These are phyloP conservation scores for Candida sp. DNA, from an alignment of 1,139 yeast species.

Conservation along the genomic window DNA sequence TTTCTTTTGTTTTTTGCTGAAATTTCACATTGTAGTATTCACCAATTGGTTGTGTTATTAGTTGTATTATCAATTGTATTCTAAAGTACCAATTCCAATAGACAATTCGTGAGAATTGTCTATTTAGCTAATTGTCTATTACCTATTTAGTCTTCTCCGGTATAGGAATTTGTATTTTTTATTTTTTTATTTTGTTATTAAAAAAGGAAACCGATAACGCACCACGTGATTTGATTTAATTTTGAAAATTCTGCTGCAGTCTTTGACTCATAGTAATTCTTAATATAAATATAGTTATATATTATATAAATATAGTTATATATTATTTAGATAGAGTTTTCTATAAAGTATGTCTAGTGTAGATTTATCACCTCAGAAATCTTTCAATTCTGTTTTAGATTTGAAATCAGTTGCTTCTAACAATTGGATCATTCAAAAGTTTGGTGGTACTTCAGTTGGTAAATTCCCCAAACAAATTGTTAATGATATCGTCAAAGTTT, in stretches of 20 bases:
- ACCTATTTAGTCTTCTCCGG: too few relatives aligned
- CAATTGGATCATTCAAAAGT: slow-evolving; percentile 87
- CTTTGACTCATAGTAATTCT: background rate
- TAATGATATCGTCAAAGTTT: slow-evolving; percentile 73
- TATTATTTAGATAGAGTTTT: too few relatives aligned
- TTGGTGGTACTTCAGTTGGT: slow-evolving; percentile 98
- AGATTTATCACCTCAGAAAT: slow-evolving; percentile 7
- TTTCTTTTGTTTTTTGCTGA: too few relatives aligned
- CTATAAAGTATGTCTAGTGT: background rate
- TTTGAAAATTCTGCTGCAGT: background rate
- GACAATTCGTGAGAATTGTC: too few relatives aligned
- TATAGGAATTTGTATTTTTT: too few relatives aligned
- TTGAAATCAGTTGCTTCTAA: slow-evolving; percentile 18
- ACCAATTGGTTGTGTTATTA: too few relatives aligned
- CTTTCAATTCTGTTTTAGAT: slow-evolving; percentile 44
- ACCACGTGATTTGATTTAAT: background rate
- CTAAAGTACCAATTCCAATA: too few relatives aligned
- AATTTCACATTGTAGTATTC: too few relatives aligned
- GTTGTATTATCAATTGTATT: too few relatives aligned
- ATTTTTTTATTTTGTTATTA: too few relatives aligned
- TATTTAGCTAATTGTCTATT: too few relatives aligned
- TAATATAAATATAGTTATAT: too few relatives aligned
- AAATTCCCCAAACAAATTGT: slow-evolving; percentile 86
- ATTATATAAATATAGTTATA: background rate
- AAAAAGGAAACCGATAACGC: background rate